Percentiles rank a stretch among this genome's conserved stretches.
These are phyloP conservation scores for Pyrus communis DNA, from an alignment of 306 rosid genomes.

Conservation along the genomic window DNA sequence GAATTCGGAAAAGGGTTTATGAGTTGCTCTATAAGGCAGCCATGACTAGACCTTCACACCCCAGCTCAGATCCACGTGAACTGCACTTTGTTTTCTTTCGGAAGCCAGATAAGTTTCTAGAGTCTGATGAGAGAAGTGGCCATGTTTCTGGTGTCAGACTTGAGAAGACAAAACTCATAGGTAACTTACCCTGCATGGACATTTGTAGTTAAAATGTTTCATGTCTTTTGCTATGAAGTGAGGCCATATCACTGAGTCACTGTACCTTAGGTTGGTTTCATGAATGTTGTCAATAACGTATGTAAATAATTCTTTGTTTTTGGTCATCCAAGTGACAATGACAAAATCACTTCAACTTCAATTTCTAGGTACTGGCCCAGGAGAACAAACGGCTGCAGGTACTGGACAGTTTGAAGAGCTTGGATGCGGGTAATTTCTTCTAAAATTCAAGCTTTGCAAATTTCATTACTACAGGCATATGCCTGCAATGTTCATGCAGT, in stretches of 20 bases:
- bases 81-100: slow-evolving; percentile 77
- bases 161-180: slow-evolving; percentile 73
- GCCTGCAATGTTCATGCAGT: background rate
- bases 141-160: slow-evolving; percentile 55
- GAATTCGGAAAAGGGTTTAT: slow-evolving; percentile 72
- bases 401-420: slow-evolving; percentile 68
- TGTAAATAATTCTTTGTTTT: background rate
- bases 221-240: background rate
- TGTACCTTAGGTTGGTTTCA: background rate
- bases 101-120: slow-evolving; percentile 65
- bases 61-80: slow-evolving; percentile 46
- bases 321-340: slow-evolving; percentile 2
- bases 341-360: slow-evolving; percentile 16
- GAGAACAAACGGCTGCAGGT: slow-evolving; percentile 72
- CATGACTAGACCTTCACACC: slow-evolving; percentile 33
- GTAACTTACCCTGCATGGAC: slow-evolving; percentile 18
- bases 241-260: background rate
- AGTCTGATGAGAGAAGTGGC: slow-evolving; percentile 38
- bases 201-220: background rate
- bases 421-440: slow-evolving; percentile 57
- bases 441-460: background rate
- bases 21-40: slow-evolving; percentile 85
- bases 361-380: slow-evolving; percentile 56
- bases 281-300: background rate
- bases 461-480: background rate